Conservation (phyloP, 768 basidiomycete species). For the Heimioporus sp. region DNA sequence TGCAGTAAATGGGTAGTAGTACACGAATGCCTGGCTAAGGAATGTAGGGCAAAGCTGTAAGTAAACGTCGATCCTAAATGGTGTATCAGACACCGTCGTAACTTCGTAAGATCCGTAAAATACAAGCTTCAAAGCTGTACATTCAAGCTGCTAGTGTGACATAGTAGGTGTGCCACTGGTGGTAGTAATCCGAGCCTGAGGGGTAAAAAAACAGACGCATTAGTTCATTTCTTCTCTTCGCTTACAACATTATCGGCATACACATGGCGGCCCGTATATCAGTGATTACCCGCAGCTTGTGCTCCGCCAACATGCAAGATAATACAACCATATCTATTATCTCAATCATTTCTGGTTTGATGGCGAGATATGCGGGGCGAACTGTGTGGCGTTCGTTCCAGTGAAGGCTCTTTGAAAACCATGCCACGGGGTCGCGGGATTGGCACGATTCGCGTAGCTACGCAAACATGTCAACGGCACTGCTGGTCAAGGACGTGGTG, state of each 20-base stretch:
- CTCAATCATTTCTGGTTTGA: constrained; percentile 11
- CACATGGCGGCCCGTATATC: not conserved
- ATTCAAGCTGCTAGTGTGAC: no score
- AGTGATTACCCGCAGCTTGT: constrained; percentile 3
- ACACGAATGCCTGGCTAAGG: no score
- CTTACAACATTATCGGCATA: not conserved
- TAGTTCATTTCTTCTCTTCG: not conserved
- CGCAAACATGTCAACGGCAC: not conserved
- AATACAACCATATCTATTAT: constrained; percentile 16
- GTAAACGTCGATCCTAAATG: no score
- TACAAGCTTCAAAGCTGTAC: no score
- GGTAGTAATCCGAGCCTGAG: no score
- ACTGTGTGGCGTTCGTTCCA: not conserved
- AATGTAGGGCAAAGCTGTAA: no score
- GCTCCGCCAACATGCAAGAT: constrained; percentile 18
- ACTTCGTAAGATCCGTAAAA: no score
- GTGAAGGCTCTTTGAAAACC: constrained; percentile 7
- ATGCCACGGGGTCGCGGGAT: constrained; percentile 4
- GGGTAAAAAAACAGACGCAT: no score
- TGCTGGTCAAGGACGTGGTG: not conserved
- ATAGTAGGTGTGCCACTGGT: no score
- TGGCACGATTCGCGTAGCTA: constrained; percentile 11
- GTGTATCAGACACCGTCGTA: no score
- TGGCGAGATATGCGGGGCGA: constrained; percentile 5
- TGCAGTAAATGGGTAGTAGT: no score